Base-by-base conservation (phyloP, 139 green algal species). In the Picocystis salinarum region DNA sequence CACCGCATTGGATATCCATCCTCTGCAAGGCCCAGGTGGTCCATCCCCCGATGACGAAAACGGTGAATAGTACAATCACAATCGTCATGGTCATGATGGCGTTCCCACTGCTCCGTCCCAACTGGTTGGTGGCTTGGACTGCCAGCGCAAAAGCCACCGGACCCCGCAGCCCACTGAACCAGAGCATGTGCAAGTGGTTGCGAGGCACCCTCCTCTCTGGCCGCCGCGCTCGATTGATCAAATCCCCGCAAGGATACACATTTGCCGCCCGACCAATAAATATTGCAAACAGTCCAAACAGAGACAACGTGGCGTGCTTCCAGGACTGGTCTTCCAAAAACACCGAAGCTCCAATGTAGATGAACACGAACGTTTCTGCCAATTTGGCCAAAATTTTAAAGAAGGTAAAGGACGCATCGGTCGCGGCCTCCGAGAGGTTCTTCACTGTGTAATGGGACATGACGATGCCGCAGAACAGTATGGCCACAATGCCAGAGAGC, bases 361-460 rank as follows among this genome's bases (percentile, higher is more conserved):
- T 50, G 39, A 80, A 84, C n/a, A 83, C 64, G 53, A 83, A 85
- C 6, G 70, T 67, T 56, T 90, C 78, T 18, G 75, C 71, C 34
- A 81, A 50, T 19, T 45, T 62, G 4, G 64, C 64, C 3, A 66
- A n/a, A 28, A 59, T 33, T 26, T 62, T 50, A 61, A 78, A 86
- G 31, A 78, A 64, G 5, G 41, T 53, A 10, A 52, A 45, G 1
- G 61, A 49, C 12, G 58, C 48, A 4, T 62, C 55, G 20, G 55
- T 54, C 9, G 73, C 74, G 0, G 62, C 50, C 2, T 63, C 42
- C 26, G 47, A 66, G 3, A 87, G 50, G 46, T 69, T 67, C 44
- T 79, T 59, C 36, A 64, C 61, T 6, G 72, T 69, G 68, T 85
- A 85, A 45, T 80, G 75, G 26, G 55, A 66, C 69, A 80, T 80